These are phyloP conservation scores for Artemisia argyi DNA, from an alignment of 129 eudicot species.

Conservation along the genomic window DNA sequence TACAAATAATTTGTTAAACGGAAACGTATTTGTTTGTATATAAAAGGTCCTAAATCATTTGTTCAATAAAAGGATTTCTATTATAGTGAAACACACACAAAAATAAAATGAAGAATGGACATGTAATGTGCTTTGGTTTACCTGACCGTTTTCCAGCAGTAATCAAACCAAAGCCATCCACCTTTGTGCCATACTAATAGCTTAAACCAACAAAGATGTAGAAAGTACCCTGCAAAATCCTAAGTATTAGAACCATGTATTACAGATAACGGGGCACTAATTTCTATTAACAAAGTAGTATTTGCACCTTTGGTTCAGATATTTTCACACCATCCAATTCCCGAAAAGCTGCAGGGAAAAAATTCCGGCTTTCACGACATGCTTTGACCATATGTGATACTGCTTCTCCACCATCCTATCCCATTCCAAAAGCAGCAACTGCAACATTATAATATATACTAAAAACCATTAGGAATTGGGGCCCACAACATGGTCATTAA, in stretches of 20 bases:
- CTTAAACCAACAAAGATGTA: conserved; percentile 94
- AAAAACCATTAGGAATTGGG: too few species aligned
- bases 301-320: conserved; percentile 81
- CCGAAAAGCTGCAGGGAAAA: conserved; percentile 59
- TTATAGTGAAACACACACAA: too few species aligned
- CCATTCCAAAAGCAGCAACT: conserved; percentile 92
- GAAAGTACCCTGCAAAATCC: conserved; percentile 79
- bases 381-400: conserved; percentile 87
- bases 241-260: conserved; percentile 9
- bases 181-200: too few species aligned
- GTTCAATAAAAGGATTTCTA: too few species aligned
- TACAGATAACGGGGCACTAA: background rate
- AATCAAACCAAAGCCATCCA: too few species aligned
- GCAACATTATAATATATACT: conserved; percentile 89
- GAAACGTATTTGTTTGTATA: too few species aligned
- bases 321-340: conserved; percentile 82
- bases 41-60: too few species aligned
- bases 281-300: conserved; percentile 1
- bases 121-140: too few species aligned
- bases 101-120: too few species aligned
- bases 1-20: too few species aligned
- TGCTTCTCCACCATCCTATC: conserved; percentile 88
- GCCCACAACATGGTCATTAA: too few species aligned
- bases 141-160: too few species aligned
- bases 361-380: conserved; percentile 74